Evolutionary conservation across 2,329 filamentous ascomycete species (phyloP).

Genomic region (Pseudogymnoascus verrucosus): DNA sequence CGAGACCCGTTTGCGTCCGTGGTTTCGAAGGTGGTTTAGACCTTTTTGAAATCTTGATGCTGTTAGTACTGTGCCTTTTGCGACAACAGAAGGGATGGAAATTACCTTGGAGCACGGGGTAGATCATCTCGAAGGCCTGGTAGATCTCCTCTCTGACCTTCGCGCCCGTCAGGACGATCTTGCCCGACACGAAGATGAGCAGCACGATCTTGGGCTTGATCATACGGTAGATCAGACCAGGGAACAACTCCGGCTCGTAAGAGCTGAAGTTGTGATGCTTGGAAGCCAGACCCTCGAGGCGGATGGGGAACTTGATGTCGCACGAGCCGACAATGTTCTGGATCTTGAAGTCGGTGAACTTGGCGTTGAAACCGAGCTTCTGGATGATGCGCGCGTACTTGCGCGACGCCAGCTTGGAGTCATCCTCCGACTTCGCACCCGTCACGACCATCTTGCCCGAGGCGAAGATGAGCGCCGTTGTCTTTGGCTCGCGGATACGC

Average conservation of each 20-base stretch:
- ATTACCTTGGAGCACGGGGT: conserved; percentile 83
- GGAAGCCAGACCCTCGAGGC: conserved; percentile 87
- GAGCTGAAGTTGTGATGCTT: conserved; percentile 99
- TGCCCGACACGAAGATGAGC: conserved; percentile 94
- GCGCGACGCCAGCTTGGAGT: conserved; percentile 90
- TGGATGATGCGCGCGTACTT: conserved; percentile 99
- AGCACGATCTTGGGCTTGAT: conserved; percentile 99
- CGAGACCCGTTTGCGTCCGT: neutral
- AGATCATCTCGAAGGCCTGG: conserved; percentile 94
- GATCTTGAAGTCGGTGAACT: conserved; percentile 99
- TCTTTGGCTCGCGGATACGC: conserved; percentile 99
- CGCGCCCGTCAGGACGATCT: conserved; percentile 95
- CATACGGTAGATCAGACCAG: conserved; percentile 99
- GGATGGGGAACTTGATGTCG: conserved; percentile 99
- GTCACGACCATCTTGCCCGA: conserved; percentile 99
- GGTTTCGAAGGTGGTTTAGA: conserved; percentile 22
- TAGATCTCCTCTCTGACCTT: conserved; percentile 99
- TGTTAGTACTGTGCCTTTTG: conserved; percentile 15
- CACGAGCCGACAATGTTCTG: conserved; percentile 99
- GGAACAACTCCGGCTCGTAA: conserved; percentile 97
- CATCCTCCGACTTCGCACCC: conserved; percentile 94
- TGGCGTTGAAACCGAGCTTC: conserved; percentile 98
- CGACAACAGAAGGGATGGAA: conserved; percentile 13
- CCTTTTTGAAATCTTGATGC: conserved; percentile 29
- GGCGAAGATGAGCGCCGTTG: conserved; percentile 94